Evolutionary conservation across 345 rosid species (phyloP), one percentile per base, ranked within the genome.

Genomic region (Brassica carinata): DNA sequence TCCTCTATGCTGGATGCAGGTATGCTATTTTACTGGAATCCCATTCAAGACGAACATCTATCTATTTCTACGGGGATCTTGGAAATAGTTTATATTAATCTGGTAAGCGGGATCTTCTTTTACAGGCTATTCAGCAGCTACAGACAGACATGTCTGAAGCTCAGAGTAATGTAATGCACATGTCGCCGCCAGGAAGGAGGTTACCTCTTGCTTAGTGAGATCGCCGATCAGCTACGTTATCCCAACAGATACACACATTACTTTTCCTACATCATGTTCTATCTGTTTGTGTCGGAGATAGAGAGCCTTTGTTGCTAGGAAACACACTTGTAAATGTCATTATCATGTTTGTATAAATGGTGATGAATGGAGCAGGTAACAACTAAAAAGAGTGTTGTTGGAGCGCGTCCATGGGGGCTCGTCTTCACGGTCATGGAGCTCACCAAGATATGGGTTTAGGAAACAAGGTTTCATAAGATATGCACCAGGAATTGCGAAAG

Each of bases 341-440:
- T 13, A n/a, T 45, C 55, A 45, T 45, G 55, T 45, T 3, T 45
- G 55, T 45, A 45, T 13, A 45, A 45, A 26, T 79, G 53, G 15
- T 6, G 68, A 76, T 45, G 55, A n/a, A 43, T 43, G 53, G 55
- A 45, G 55, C 88, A 96, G 98, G 36, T 33, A 33, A 33, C 99
- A 96, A 80, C 91, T 96, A 61, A 94, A 98, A 5, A 86, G 99
- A 79, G 97, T 96, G 7, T 69, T 96, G 79, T 86, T 94, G 82
- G 99, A 96, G 85, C 92, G 99, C 40, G 90, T 79, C 99, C 99
- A 0, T 96, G 98, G 99, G 99, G 99, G 30, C 97, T 96, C 55
- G 94, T 96, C 69, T 94, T 96, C 66, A 91, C 98, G 18, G 94
- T 96, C 88, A 96, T 92, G 7, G 98, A 96, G 87, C 95, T 96